phyloP scores from a whole-genome alignment of 2,329 filamentous ascomycete genomes.

The Helminthosporium solani region DNA sequence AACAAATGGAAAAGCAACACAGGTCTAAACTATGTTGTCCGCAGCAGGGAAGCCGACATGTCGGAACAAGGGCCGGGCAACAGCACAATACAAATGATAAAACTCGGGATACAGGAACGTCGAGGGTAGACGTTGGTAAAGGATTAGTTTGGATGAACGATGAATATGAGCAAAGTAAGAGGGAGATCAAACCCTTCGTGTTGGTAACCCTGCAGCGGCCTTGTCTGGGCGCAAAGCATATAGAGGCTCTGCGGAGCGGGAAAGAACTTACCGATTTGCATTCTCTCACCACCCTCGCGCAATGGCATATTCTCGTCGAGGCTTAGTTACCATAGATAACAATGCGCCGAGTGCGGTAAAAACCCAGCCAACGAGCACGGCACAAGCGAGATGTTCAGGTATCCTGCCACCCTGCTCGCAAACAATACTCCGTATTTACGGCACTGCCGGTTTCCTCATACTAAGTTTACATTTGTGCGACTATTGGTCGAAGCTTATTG shows the following conservation, averaged over 20 bases:
- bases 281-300: background rate
- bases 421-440: too few species aligned
- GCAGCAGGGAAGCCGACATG: constrained; percentile 12
- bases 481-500: background rate
- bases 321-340: constrained; percentile 18
- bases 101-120: background rate
- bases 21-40: constrained; percentile 2
- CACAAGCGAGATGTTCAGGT: too few species aligned
- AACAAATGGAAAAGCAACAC: constrained; percentile 10
- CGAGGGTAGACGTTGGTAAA: constrained; percentile 1
- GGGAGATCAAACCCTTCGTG: constrained; percentile 7
- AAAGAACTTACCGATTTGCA: background rate
- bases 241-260: constrained; percentile 17
- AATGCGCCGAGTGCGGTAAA: constrained; percentile 8
- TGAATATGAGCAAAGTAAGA: constrained; percentile 3
- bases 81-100: background rate
- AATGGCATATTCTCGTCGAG: constrained; percentile 22
- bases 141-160: constrained; percentile 9
- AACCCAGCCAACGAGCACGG: constrained; percentile 10
- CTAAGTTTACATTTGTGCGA: constrained; percentile 14
- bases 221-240: constrained; percentile 11
- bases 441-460: constrained; percentile 9
- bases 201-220: constrained; percentile 9
- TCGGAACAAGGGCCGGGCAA: constrained; percentile 2
- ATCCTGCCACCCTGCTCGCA: too few species aligned